Conservation (phyloP, 2,329 filamentous ascomycete species). For the Colletotrichum sp. region DNA sequence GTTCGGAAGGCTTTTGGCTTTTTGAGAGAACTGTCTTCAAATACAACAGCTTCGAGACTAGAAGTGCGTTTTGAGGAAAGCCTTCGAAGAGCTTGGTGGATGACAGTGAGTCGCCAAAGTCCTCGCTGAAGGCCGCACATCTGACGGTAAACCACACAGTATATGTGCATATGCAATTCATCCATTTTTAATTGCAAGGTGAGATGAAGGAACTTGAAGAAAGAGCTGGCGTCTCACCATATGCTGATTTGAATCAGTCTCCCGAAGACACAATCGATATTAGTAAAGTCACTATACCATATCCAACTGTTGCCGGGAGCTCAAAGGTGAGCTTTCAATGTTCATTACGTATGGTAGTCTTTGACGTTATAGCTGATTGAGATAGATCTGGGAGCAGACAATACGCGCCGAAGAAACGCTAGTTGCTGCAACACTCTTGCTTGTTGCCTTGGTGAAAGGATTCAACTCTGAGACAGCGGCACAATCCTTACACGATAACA, state of each 20-base stretch:
- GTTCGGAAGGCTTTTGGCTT: not conserved
- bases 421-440: not conserved
- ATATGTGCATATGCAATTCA: not conserved
- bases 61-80: not conserved
- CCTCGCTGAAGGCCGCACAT: not conserved
- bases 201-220: not conserved
- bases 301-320: not conserved
- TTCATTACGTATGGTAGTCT: not conserved
- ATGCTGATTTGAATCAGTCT: not conserved
- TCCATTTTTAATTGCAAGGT: not conserved
- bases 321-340: not conserved
- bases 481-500: not conserved
- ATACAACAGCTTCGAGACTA: not conserved
- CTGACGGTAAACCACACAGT: not conserved
- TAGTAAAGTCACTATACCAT: not conserved
- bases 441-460: not conserved
- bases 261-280: not conserved
- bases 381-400: not conserved
- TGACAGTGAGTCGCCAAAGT: not conserved
- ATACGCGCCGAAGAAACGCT: not conserved
- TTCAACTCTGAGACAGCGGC: not conserved
- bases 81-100: not conserved
- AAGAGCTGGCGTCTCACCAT: rapidly evolving
- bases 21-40: not conserved
- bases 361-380: not conserved